Percentiles rank a stretch among this genome's conserved stretches.
Evolutionary conservation across 176 grass and related monocot species (phyloP).

Genomic region (Tillandsia fasciculata): DNA sequence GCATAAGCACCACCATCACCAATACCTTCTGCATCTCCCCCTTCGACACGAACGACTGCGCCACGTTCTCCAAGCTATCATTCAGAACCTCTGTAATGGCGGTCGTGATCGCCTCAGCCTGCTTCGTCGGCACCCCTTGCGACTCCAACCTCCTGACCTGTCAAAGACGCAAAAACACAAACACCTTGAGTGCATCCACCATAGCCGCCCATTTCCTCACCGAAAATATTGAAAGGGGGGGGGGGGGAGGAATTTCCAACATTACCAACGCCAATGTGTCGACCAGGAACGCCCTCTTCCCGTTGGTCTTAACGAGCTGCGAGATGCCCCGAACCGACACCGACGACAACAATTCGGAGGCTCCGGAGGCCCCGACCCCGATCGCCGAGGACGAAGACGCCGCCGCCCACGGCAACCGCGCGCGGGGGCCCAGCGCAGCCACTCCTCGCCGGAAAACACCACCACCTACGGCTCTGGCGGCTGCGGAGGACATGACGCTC

Average conservation of each 20-base stretch:
- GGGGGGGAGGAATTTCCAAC: background rate
- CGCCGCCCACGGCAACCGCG: slow-evolving; percentile 1
- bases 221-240: background rate
- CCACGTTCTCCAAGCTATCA: slow-evolving; percentile 92
- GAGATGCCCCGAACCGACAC: slow-evolving; percentile 34
- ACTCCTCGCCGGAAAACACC: background rate
- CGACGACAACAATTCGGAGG: background rate
- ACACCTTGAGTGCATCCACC: slow-evolving; percentile 17
- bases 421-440: background rate
- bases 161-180: slow-evolving; percentile 8
- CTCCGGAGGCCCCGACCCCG: too few relatives aligned
- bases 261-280: slow-evolving; percentile 82
- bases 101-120: slow-evolving; percentile 86
- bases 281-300: slow-evolving; percentile 68
- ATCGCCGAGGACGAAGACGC: background rate
- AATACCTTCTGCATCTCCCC: slow-evolving; percentile 80
- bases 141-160: slow-evolving; percentile 89
- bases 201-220: background rate
- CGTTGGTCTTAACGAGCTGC: slow-evolving; percentile 89
- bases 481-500: background rate
- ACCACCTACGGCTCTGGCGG: background rate
- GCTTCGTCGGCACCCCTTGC: slow-evolving; percentile 80
- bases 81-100: slow-evolving; percentile 94
- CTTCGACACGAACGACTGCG: slow-evolving; percentile 78
- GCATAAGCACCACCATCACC: background rate